A percentile compares a stretch with the other conserved stretches of the same genome.
These are phyloP conservation scores for Ogataea haglerorum DNA, from an alignment of 805 yeast genomes.

Conservation along the genomic window DNA sequence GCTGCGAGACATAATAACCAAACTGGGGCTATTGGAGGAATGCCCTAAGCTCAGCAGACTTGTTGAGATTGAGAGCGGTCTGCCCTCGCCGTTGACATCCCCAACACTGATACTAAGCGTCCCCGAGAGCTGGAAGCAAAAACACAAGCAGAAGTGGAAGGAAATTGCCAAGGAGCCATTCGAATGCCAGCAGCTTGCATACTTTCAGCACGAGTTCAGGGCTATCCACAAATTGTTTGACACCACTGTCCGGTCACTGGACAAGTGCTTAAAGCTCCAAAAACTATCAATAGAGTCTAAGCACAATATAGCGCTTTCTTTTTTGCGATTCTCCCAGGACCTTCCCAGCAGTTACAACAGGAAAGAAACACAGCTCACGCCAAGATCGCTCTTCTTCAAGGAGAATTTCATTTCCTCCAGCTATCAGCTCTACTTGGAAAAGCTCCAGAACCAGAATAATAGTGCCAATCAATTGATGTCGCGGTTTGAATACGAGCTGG, in stretches of 20 bases:
- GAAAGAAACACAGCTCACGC: conserved; percentile 17
- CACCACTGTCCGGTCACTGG: conserved; percentile 8
- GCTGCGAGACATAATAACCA: conserved; percentile 5
- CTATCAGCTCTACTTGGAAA: conserved; percentile 25
- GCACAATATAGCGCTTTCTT: conserved; percentile 10
- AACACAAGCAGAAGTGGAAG: conserved; percentile 22
- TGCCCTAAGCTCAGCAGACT: conserved; percentile 1
- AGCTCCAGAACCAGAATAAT: conserved; percentile 17
- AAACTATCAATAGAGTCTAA: conserved; percentile 12
- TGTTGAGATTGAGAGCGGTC: neutral
- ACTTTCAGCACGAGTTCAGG: conserved; percentile 17
- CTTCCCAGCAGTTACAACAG: conserved; percentile 8
- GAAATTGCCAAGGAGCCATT: conserved; percentile 14
- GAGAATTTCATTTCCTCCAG: conserved; percentile 25
- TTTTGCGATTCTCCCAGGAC: conserved; percentile 12
- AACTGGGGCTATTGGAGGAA: neutral
- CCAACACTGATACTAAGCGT: conserved; percentile 19
- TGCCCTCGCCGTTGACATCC: conserved; percentile 2
- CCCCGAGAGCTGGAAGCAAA: conserved; percentile 23
- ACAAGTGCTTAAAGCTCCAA: conserved; percentile 12
- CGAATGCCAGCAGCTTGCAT: conserved; percentile 21
- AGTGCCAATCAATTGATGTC: conserved; percentile 12
- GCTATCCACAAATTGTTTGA: conserved; percentile 4
- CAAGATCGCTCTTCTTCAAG: conserved; percentile 21
- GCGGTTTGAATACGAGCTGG: conserved; percentile 18